Percentiles rank a stretch among this genome's conserved stretches.
These are phyloP conservation scores for Ascochyta fabae DNA, from an alignment of 2,329 filamentous ascomycete species.

Conservation along the genomic window DNA sequence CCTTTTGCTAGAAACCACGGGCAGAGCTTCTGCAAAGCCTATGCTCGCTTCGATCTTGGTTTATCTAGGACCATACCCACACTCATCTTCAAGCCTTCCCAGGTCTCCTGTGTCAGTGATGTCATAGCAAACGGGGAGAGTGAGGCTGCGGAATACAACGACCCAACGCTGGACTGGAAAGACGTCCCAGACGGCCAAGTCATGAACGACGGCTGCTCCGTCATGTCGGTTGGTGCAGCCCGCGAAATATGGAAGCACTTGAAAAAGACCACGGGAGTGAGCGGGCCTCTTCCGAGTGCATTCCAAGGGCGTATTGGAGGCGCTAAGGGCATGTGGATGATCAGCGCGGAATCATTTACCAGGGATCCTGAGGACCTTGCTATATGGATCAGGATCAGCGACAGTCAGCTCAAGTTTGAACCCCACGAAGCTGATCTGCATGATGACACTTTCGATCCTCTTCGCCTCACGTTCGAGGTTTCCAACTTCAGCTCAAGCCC, in stretches of 20 bases:
- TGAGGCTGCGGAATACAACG: conserved; percentile 48
- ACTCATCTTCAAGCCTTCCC: conserved; percentile 44
- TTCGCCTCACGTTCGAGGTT: conserved; percentile 71
- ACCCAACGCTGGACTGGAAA: conserved; percentile 38
- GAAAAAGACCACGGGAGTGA: conserved; percentile 62
- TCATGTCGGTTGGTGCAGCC: conserved; percentile 68
- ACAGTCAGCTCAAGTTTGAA: conserved; percentile 73
- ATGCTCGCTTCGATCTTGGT: conserved; percentile 51
- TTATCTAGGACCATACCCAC: conserved; percentile 51
- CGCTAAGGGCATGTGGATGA: conserved; percentile 78
- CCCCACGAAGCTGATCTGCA: conserved; percentile 56
- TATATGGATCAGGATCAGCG: conserved; percentile 68
- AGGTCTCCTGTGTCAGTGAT: conserved; percentile 45
- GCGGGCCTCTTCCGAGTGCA: conserved; percentile 69
- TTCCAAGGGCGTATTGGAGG: conserved; percentile 74
- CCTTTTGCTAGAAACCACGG: conserved; percentile 44
- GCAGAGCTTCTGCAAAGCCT: conserved; percentile 52
- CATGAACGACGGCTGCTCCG: conserved; percentile 65
- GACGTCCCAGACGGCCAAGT: conserved; percentile 22
- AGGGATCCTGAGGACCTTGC: conserved; percentile 51
- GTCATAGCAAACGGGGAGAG: conserved; percentile 37
- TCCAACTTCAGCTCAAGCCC: conserved; percentile 57
- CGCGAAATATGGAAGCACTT: conserved; percentile 59
- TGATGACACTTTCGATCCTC: conserved; percentile 48
- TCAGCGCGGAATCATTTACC: conserved; percentile 59